A percentile compares a stretch with the other conserved stretches of the same genome.
Conservation (phyloP, 495 filamentous ascomycete genomes). For the Penicillium samsonianum region DNA sequence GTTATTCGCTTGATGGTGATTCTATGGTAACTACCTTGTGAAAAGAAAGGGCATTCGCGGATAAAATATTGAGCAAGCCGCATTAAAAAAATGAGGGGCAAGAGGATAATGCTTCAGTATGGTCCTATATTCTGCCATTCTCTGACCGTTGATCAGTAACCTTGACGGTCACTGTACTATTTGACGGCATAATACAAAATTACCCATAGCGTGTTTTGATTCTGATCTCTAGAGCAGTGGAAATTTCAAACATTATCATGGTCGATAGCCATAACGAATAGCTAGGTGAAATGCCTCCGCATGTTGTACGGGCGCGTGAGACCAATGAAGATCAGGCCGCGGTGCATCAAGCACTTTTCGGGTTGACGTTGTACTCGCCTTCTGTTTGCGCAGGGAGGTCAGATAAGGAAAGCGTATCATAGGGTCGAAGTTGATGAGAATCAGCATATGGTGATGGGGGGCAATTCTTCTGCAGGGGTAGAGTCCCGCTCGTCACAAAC, state of each 20-base stretch:
- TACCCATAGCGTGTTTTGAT: neutral
- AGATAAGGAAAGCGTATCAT: neutral
- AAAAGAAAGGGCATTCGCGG: too few relatives aligned
- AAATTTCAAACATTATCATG: neutral
- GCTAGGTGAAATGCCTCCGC: neutral
- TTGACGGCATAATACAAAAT: too few relatives aligned
- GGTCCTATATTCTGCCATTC: too few relatives aligned
- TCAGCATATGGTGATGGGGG: neutral
- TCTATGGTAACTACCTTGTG: too few relatives aligned
- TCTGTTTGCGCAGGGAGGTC: neutral
- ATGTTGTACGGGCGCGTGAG: neutral
- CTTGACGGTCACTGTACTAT: too few relatives aligned
- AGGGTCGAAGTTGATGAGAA: neutral
- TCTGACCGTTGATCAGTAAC: too few relatives aligned
- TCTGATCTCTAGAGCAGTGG: neutral
- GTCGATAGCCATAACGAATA: neutral
- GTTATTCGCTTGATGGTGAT: too few relatives aligned
- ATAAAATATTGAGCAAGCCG: too few relatives aligned
- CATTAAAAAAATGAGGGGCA: too few relatives aligned
- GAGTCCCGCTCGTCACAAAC: neutral
- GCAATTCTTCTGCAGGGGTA: neutral
- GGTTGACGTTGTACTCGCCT: neutral
- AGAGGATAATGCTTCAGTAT: too few relatives aligned
- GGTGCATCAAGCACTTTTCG: neutral
- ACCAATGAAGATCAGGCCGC: neutral